Evolutionary conservation across 1,139 yeast species (phyloP), one percentile per base, ranked within the genome.

Genomic region (Candida tunisiensis): DNA sequence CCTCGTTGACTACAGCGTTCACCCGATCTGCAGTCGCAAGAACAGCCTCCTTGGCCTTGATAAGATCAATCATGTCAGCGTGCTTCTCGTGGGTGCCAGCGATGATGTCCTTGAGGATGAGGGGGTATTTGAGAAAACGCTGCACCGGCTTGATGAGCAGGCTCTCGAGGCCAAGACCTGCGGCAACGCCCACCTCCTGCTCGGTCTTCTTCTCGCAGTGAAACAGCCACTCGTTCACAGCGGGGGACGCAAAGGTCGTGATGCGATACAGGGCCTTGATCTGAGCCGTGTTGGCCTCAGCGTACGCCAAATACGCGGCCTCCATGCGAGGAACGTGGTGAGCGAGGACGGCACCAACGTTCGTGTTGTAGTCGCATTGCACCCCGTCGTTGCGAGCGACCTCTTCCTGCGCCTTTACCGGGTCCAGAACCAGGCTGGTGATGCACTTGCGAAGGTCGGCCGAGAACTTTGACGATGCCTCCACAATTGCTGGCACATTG

Each of bases 121-220:
- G 35, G 1, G 62, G 62, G 29, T 57, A 57, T 34, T 57, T 55
- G 28, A 54, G 42, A 15, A 57, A 33, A 19, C 63, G 39, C 35
- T 57, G 63, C 10, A 57, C 57, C 2, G 63, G 63, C 33, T 57
- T 58, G 34, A 58, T 53, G 16, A 58, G 40, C 19, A 57, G 38
- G 3, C 59, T 41, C 26, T 56, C 63, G 21, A 57, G 36, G 11
- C 57, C 50, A 58, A 60, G 52, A 1, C 62, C 60, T 3, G 45
- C 49, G 2, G 62, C 55, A 19, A 37, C 30, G n/a, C n/a, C n/a
- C n/a, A n/a, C n/a, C n/a, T n/a, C n/a, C 8, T 32, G 26, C 24
- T 36, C 32, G 9, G 50, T 43, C 13, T 38, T 35, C 19, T 37
- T 42, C 3, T 35, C 32, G 27, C 55, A 41, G 22, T 43, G 47